These are phyloP conservation scores for Leccinum truebloodii DNA, from an alignment of 768 basidiomycete species.

Conservation along the genomic window DNA sequence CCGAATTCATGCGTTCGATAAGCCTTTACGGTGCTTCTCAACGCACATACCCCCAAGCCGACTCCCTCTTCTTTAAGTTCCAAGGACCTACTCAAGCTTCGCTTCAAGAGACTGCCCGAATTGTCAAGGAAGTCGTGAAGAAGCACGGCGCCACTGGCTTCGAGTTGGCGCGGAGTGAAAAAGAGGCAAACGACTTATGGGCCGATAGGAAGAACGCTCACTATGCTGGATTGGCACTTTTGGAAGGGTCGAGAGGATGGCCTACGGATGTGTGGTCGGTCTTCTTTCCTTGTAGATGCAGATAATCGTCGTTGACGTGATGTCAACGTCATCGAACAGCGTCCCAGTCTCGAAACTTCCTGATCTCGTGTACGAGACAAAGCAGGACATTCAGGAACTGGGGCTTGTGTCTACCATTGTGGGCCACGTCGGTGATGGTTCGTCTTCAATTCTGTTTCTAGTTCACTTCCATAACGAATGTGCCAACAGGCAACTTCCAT, in stretches of 20 bases:
- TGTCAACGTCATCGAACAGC: slow-evolving; percentile 24
- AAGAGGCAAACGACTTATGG: slow-evolving; percentile 78
- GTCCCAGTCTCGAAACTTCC: slow-evolving; percentile 70
- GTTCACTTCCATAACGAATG: neutral
- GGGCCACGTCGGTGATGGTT: slow-evolving; percentile 78
- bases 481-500: slow-evolving; percentile 47
- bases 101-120: slow-evolving; percentile 59
- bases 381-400: slow-evolving; percentile 59
- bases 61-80: slow-evolving; percentile 86
- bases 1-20: slow-evolving; percentile 61
- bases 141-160: slow-evolving; percentile 71
- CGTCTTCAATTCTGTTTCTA: slow-evolving; percentile 31
- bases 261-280: slow-evolving; percentile 77
- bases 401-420: slow-evolving; percentile 66
- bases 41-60: slow-evolving; percentile 59
- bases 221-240: slow-evolving; percentile 54
- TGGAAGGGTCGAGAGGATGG: slow-evolving; percentile 63
- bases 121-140: slow-evolving; percentile 57
- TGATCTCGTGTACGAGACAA: slow-evolving; percentile 66
- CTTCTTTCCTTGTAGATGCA: neutral
- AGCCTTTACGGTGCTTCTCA: slow-evolving; percentile 56
- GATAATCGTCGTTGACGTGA: neutral
- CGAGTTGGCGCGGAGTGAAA: slow-evolving; percentile 57
- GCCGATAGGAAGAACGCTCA: slow-evolving; percentile 71
- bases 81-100: slow-evolving; percentile 65